Percentiles rank a stretch among this genome's conserved stretches.
phyloP scores from a whole-genome alignment of 2,329 filamentous ascomycete species.

The Aspergillus sp. region DNA sequence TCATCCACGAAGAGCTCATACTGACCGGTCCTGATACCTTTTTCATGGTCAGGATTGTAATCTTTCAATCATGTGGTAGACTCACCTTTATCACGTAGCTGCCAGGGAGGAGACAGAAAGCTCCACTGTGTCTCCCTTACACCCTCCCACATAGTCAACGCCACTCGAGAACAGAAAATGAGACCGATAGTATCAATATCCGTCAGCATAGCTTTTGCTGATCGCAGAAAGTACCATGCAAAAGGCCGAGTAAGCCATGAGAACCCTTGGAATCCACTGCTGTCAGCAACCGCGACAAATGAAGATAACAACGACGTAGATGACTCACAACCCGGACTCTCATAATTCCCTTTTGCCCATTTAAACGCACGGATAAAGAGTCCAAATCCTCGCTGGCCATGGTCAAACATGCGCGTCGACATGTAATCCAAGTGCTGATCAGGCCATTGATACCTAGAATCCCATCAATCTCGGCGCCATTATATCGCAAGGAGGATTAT shows the following conservation, averaged over 20 bases:
- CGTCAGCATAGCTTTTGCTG: neutral
- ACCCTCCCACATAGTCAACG: neutral
- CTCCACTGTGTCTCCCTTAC: neutral
- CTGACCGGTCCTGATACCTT: neutral
- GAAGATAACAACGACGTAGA: neutral
- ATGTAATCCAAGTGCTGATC: neutral
- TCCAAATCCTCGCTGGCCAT: neutral
- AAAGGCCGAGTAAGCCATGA: neutral
- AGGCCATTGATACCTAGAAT: neutral
- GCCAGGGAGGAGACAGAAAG: neutral
- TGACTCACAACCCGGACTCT: neutral
- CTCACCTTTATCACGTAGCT: neutral
- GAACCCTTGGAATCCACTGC: neutral
- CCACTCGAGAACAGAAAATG: neutral
- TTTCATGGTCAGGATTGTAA: neutral
- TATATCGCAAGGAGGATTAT: neutral
- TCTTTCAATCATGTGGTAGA: neutral
- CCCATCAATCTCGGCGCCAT: neutral
- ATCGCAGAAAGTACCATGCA: neutral
- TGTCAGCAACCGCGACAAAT: neutral
- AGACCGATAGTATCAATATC: neutral
- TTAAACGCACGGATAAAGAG: neutral
- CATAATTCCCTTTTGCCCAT: neutral
- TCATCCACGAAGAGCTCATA: neutral
- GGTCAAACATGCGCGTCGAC: neutral